A percentile compares a stretch with the other conserved stretches of the same genome.
Evolutionary conservation across 768 basidiomycete species (phyloP).

Genomic region (Serendipita indica): DNA sequence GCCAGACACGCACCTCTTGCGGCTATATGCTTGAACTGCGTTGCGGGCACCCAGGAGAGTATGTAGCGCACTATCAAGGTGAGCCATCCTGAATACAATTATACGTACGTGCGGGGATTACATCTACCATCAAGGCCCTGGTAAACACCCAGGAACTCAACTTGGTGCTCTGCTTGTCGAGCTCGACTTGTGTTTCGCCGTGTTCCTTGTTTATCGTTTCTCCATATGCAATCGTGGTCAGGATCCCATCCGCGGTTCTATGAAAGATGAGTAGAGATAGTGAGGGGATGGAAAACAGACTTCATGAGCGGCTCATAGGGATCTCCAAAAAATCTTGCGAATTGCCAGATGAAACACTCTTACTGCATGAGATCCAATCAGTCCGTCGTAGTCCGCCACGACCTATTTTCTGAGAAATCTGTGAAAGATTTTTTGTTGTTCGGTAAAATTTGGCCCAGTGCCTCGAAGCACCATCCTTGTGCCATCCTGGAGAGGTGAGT

Average conservation of each 20-base stretch:
- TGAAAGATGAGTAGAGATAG: neutral
- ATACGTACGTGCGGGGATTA: neutral
- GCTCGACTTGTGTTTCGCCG: neutral
- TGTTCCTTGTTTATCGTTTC: neutral
- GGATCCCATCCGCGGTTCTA: neutral
- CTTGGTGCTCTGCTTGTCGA: neutral
- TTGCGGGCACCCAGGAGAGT: conserved; percentile 54
- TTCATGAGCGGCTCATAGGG: neutral
- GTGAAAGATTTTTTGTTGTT: neutral
- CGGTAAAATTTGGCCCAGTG: neutral
- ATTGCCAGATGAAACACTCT: neutral
- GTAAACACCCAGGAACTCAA: neutral
- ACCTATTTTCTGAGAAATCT: neutral
- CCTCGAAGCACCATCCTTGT: neutral
- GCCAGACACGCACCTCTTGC: neutral
- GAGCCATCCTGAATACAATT: neutral
- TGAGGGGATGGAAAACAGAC: neutral
- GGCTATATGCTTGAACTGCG: conserved; percentile 40
- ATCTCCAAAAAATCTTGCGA: neutral
- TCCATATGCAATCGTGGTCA: neutral
- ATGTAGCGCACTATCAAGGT: conserved; percentile 28
- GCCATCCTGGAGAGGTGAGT: neutral
- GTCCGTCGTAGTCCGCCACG: neutral
- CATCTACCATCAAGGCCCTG: neutral
- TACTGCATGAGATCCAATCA: neutral